A percentile compares a stretch with the other conserved stretches of the same genome.
phyloP scores from a whole-genome alignment of 164 flowering plant species.

The Buxus sempervirens region DNA sequence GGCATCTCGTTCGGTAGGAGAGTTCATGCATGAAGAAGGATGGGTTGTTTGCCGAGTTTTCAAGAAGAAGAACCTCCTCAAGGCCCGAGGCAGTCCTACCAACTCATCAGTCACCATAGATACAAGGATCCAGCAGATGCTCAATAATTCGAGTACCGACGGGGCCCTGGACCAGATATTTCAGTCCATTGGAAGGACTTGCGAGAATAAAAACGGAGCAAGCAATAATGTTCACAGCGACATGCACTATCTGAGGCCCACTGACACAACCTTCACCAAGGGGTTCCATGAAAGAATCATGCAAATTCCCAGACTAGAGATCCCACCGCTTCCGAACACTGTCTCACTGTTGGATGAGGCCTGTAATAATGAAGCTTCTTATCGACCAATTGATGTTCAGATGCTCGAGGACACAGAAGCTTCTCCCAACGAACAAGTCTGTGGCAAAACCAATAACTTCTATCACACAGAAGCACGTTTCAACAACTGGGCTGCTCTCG shows the following conservation, averaged over 20 bases:
- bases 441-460: background rate
- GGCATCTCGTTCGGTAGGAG: slow-evolving; percentile 5
- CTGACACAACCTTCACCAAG: background rate
- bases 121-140: background rate
- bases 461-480: background rate
- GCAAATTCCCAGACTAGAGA: slow-evolving; percentile 1
- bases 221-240: background rate
- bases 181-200: slow-evolving; percentile 8
- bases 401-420: background rate
- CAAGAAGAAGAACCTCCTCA: slow-evolving; percentile 20
- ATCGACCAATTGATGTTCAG: background rate
- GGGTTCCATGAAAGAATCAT: background rate
- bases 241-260: background rate
- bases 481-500: slow-evolving; percentile 16
- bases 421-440: background rate
- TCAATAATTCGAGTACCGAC: background rate
- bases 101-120: background rate
- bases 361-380: background rate
- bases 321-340: slow-evolving; percentile 17
- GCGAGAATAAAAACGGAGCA: background rate
- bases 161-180: slow-evolving; percentile 16
- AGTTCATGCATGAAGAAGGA: slow-evolving; percentile 16
- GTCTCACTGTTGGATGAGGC: slow-evolving; percentile 18
- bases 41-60: slow-evolving; percentile 25
- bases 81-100: slow-evolving; percentile 1